Evolutionary conservation across 768 basidiomycete species (phyloP), one percentile per base, ranked within the genome.

Genomic region (Tricholoma terreum): DNA sequence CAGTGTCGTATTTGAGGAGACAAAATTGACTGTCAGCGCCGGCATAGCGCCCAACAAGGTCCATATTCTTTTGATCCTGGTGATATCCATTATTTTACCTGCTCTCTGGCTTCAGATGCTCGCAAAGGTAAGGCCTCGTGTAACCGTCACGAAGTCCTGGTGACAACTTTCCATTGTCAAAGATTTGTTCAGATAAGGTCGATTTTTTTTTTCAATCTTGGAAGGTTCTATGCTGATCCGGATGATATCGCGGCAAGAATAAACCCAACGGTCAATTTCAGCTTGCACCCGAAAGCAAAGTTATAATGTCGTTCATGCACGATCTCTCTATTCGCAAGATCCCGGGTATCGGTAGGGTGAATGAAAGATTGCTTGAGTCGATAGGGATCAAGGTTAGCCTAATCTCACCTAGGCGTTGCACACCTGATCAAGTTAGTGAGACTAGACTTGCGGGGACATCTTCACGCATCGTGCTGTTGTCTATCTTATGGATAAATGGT

Each of bases 21-120:
- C 95, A 2, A 82, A 83, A 53, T 69, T 98, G 50, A 98, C 97
- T 2, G 93, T 91, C 52, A 94, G 92, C 63, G 95, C 94, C 30
- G 97, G 97, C 2, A 94, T 98, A 56, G 94, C 96, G 0, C 91
- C 96, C 1, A 98, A 95, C 73, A 90, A 90, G 80, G 94, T 94
- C 66, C 10, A 53, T 82, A 52, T 50, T 31, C 62, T 52, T 35
- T 62, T 61, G 52, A 59, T 38, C 11, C 8, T 33, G 21, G 22
- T 31, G 21, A n/a, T 15, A 19, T 24, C 49, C 55, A 59, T 49
- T 46, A 10, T 46, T 46, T 46, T 24, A 46, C n/a, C n/a, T 15
- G 22, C 15, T 48, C 3, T 17, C 15, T 4, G 27, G 2, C 15
- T n/a, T 2, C 58, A 92, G 86, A 94, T 94, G 89, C 79, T 98